phyloP scores from a whole-genome alignment of 768 basidiomycete genomes.

The Boletus rubescentipes region DNA sequence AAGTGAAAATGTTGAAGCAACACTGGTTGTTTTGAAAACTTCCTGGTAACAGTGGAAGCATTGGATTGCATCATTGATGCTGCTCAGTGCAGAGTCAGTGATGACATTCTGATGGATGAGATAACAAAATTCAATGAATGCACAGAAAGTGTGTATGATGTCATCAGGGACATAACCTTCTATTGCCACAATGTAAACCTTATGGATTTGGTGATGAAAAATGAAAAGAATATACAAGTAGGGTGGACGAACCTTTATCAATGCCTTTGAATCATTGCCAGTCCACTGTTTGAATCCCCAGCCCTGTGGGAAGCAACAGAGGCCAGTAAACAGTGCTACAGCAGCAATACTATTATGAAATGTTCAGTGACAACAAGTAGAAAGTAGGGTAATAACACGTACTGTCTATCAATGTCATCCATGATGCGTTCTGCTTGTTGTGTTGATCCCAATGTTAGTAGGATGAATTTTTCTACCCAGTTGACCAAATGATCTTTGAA shows the following conservation, averaged over 20 bases:
- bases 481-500: constrained; percentile 8
- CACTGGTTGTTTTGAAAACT: constrained; percentile 14
- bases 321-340: constrained; percentile 26
- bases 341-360: constrained; percentile 25
- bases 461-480: constrained; percentile 3
- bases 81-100: too few species aligned
- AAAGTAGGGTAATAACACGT: background rate
- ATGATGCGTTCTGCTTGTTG: constrained; percentile 18
- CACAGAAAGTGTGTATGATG: constrained; percentile 3
- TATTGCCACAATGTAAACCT: constrained; percentile 33
- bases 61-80: too few species aligned
- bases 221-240: background rate
- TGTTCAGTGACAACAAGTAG: background rate
- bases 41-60: constrained; percentile 23
- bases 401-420: constrained; percentile 33
- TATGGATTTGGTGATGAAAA: background rate
- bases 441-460: background rate
- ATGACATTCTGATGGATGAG: too few species aligned
- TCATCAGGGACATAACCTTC: constrained; percentile 21
- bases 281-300: constrained; percentile 39
- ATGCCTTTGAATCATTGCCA: constrained; percentile 36
- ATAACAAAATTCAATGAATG: too few species aligned
- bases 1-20: constrained; percentile 6
- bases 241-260: constrained; percentile 37
- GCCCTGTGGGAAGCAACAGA: constrained; percentile 32